phyloP scores from a whole-genome alignment of 192 early-diverging fungal genomes.

The Linnemannia zychae region DNA sequence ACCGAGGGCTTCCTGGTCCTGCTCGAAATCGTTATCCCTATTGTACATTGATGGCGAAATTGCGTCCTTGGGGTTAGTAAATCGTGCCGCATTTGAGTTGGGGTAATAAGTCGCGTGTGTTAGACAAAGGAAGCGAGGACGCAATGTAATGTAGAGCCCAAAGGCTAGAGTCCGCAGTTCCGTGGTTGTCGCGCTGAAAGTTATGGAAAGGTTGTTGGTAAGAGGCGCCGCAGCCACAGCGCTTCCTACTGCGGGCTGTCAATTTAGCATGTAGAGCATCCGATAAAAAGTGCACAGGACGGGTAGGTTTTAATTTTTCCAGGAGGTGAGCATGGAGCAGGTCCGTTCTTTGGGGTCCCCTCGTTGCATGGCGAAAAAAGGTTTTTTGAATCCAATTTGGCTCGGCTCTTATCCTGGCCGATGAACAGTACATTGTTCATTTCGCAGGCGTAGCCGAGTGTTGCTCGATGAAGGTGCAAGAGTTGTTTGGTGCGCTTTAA shows the following conservation, averaged over 20 bases:
- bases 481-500: not conserved
- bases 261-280: not conserved
- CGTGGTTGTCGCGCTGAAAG: not conserved
- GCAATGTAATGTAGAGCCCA: not conserved
- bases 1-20: constrained; percentile 59
- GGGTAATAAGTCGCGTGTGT: not conserved
- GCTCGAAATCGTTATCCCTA: constrained; percentile 69
- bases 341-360: not conserved
- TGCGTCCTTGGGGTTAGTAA: not conserved
- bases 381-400: not conserved
- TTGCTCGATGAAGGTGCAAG: not conserved
- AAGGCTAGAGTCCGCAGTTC: not conserved
- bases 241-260: not conserved
- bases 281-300: not conserved
- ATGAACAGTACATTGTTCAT: not conserved
- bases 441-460: not conserved
- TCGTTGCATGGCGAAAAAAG: not conserved
- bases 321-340: not conserved
- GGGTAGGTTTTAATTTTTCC: not conserved
- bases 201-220: not conserved
- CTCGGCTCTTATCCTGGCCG: not conserved
- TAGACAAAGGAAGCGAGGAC: not conserved
- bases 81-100: not conserved
- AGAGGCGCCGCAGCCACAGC: constrained; percentile 2
- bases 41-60: not conserved